phyloP scores from a whole-genome alignment of 768 basidiomycete genomes.

The Neoboletus subvelutipes region DNA sequence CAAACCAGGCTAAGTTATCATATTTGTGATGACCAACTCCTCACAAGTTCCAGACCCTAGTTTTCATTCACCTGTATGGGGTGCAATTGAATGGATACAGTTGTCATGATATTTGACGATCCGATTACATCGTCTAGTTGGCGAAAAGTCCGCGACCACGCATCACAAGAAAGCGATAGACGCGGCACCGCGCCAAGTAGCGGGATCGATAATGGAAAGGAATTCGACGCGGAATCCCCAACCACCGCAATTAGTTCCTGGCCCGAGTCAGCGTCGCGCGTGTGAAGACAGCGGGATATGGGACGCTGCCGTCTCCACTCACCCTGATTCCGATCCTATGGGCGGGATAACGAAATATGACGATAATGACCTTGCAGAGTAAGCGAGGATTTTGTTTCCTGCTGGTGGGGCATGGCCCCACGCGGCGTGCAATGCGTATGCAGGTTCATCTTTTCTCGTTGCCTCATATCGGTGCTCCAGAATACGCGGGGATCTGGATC shows the following conservation, averaged over 20 bases:
- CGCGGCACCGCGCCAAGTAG: background rate
- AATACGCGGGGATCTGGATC: background rate
- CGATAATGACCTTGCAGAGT: background rate
- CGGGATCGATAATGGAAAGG: background rate
- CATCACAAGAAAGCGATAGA: background rate
- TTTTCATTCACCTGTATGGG: background rate
- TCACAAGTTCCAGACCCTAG: background rate
- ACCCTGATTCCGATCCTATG: background rate
- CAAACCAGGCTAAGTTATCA: background rate
- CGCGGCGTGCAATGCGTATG: background rate
- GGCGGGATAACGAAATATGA: background rate
- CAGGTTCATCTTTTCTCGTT: background rate
- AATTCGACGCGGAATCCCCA: slow-evolving; percentile 7
- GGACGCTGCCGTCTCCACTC: background rate
- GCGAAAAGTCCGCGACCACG: background rate
- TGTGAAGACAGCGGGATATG: slow-evolving; percentile 1
- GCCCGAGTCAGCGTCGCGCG: background rate
- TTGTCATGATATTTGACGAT: slow-evolving; percentile 11
- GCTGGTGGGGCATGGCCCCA: background rate
- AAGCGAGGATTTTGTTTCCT: background rate
- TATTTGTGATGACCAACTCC: background rate
- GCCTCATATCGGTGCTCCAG: background rate
- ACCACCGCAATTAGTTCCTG: background rate
- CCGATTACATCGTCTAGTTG: background rate
- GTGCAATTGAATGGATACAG: background rate